Conservation (phyloP, 1,284 basidiomycete genomes). For the Cystobasidium slooffiae region DNA sequence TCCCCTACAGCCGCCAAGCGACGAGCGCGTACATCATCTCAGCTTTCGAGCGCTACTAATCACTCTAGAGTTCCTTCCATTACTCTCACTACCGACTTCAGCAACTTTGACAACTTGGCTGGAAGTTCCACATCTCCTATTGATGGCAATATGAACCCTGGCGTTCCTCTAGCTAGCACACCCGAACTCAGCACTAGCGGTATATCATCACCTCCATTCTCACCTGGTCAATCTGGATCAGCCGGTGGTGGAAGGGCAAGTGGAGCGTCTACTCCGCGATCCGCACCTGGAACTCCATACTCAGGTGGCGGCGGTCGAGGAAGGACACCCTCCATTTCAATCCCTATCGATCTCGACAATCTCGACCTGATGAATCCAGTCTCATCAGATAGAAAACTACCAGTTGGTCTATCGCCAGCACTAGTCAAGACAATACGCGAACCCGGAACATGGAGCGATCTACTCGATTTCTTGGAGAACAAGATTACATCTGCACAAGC, state of each 20-base stretch:
- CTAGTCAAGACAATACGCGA: slow-evolving; percentile 43
- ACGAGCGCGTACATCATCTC: slow-evolving; percentile 30
- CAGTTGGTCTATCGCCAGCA: slow-evolving; percentile 34
- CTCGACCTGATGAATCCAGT: slow-evolving; percentile 40
- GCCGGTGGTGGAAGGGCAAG: slow-evolving; percentile 1
- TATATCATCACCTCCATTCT: slow-evolving; percentile 30
- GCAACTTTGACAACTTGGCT: slow-evolving; percentile 38
- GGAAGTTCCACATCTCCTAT: slow-evolving; percentile 32
- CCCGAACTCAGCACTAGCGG: slow-evolving; percentile 13
- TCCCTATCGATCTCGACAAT: slow-evolving; percentile 40
- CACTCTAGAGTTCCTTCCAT: slow-evolving; percentile 34
- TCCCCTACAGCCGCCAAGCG: slow-evolving; percentile 12
- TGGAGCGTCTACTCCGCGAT: slow-evolving; percentile 32
- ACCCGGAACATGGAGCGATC: slow-evolving; percentile 43
- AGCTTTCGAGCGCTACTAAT: slow-evolving; percentile 14
- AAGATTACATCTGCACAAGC: slow-evolving; percentile 34
- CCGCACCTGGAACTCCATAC: slow-evolving; percentile 38
- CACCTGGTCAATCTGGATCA: neutral
- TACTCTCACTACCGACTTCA: slow-evolving; percentile 43
- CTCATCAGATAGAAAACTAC: slow-evolving; percentile 32
- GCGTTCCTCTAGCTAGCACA: slow-evolving; percentile 5
- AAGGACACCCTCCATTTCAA: slow-evolving; percentile 26
- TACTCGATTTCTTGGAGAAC: slow-evolving; percentile 45
- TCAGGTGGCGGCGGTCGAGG: slow-evolving; percentile 26
- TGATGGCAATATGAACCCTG: slow-evolving; percentile 30